phyloP scores from a whole-genome alignment of 306 rosid species.

The Gillenia trifoliata region DNA sequence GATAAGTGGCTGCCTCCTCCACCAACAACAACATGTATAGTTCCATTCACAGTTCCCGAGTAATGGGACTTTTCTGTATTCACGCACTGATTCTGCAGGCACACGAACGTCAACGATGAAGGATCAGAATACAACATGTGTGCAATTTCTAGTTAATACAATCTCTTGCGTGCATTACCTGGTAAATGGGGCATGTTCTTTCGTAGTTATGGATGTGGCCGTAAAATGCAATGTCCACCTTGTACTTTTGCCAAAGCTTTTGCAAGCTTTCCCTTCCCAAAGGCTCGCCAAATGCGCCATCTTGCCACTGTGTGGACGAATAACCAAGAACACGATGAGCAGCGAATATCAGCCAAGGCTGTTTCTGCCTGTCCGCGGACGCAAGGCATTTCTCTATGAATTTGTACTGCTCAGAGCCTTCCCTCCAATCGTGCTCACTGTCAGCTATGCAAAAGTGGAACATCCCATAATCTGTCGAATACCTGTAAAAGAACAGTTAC shows the following conservation, averaged over 20 bases:
- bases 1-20: constrained; percentile 76
- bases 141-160: too few relatives aligned
- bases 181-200: constrained; percentile 81
- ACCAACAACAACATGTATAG: constrained; percentile 74
- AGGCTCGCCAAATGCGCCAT: constrained; percentile 77
- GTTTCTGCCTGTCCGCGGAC: constrained; percentile 75
- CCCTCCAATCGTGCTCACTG: constrained; percentile 82
- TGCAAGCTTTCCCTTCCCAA: constrained; percentile 91
- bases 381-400: constrained; percentile 85
- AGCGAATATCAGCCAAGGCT: constrained; percentile 77
- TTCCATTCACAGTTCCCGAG: constrained; percentile 60
- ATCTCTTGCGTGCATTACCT: constrained; percentile 34
- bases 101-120: background rate
- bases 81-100: constrained; percentile 68
- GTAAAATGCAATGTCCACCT: constrained; percentile 79
- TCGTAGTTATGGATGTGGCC: constrained; percentile 91
- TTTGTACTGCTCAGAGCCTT: constrained; percentile 79
- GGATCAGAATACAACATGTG: background rate
- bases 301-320: constrained; percentile 50
- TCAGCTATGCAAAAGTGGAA: constrained; percentile 81
- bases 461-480: constrained; percentile 76
- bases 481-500: constrained; percentile 35
- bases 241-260: constrained; percentile 81
- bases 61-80: constrained; percentile 47
- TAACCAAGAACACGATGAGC: constrained; percentile 98